Conservation (phyloP, 164 flowering plant genomes). For the Dillenia turbinata region DNA sequence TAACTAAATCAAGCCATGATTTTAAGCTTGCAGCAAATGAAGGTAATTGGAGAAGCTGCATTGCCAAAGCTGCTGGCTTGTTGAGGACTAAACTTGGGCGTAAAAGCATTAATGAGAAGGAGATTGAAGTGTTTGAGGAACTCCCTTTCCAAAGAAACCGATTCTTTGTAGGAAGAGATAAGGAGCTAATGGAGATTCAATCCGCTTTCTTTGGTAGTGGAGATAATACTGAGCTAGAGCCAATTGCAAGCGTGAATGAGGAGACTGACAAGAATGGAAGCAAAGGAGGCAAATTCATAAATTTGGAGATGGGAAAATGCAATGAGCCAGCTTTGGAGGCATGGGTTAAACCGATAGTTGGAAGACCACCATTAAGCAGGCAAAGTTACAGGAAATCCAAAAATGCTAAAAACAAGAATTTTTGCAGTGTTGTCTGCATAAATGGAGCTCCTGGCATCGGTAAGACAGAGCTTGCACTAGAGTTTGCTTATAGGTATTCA, state of each 20-base stretch:
- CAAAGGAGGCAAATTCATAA: slow-evolving; percentile 48
- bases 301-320: slow-evolving; percentile 58
- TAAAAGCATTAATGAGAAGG: slow-evolving; percentile 50
- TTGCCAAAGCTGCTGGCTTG: slow-evolving; percentile 49
- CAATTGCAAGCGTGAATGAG: slow-evolving; percentile 42
- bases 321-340: slow-evolving; percentile 67
- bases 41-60: slow-evolving; percentile 72
- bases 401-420: slow-evolving; percentile 46
- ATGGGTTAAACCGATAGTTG: slow-evolving; percentile 64
- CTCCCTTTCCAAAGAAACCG: slow-evolving; percentile 65
- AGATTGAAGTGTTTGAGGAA: slow-evolving; percentile 46
- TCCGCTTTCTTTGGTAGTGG: slow-evolving; percentile 52
- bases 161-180: slow-evolving; percentile 74
- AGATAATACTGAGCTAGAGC: slow-evolving; percentile 38
- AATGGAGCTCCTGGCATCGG: slow-evolving; percentile 71
- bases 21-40: slow-evolving; percentile 65
- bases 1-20: slow-evolving; percentile 50
- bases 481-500: slow-evolving; percentile 66
- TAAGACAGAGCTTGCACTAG: slow-evolving; percentile 85
- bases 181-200: slow-evolving; percentile 72
- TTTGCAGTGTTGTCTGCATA: slow-evolving; percentile 55
- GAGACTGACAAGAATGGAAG: slow-evolving; percentile 35
- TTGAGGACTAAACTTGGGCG: slow-evolving; percentile 69
- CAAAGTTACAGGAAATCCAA: slow-evolving; percentile 61
- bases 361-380: slow-evolving; percentile 52